phyloP scores from a whole-genome alignment of 2,329 filamentous ascomycete genomes.

The Tolypocladium pustulatum region DNA sequence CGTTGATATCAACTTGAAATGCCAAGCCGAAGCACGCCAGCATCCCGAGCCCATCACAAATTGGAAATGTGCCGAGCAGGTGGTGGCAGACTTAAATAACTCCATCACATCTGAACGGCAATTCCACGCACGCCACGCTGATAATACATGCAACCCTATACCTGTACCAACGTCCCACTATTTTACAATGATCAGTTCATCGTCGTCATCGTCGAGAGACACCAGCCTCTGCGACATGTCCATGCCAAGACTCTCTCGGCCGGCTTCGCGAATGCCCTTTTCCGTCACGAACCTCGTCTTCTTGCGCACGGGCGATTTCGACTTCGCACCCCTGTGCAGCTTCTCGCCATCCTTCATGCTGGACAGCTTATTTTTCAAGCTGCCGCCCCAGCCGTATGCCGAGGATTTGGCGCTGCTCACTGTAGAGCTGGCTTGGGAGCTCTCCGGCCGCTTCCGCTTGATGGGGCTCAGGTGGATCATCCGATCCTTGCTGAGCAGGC shows the following conservation, averaged over 20 bases:
- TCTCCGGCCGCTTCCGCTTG: slow-evolving; percentile 50
- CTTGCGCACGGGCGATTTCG: slow-evolving; percentile 44
- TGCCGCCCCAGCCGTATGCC: slow-evolving; percentile 46
- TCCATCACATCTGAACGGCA: neutral
- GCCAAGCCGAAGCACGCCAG: neutral
- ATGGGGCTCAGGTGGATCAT: slow-evolving; percentile 46
- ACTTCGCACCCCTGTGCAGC: slow-evolving; percentile 20
- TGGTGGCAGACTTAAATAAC: neutral
- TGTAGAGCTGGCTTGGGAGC: slow-evolving; percentile 25
- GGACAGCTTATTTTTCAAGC: slow-evolving; percentile 43
- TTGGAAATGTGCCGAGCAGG: neutral
- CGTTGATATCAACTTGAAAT: neutral
- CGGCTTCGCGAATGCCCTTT: slow-evolving; percentile 67
- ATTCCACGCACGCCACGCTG: neutral
- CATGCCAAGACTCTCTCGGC: slow-evolving; percentile 60
- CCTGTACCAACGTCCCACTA: slow-evolving; percentile 4
- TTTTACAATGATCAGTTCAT: slow-evolving; percentile 40
- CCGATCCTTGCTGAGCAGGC: slow-evolving; percentile 22
- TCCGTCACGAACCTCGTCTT: slow-evolving; percentile 74
- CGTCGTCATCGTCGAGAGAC: slow-evolving; percentile 34
- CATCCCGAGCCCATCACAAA: neutral
- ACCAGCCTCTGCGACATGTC: slow-evolving; percentile 28
- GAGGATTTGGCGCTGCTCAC: slow-evolving; percentile 12
- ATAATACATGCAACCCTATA: neutral
- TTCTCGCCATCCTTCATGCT: slow-evolving; percentile 53